Evolutionary conservation across 441 rosid genomes (phyloP).

Genomic region (Aleurites moluccanus): DNA sequence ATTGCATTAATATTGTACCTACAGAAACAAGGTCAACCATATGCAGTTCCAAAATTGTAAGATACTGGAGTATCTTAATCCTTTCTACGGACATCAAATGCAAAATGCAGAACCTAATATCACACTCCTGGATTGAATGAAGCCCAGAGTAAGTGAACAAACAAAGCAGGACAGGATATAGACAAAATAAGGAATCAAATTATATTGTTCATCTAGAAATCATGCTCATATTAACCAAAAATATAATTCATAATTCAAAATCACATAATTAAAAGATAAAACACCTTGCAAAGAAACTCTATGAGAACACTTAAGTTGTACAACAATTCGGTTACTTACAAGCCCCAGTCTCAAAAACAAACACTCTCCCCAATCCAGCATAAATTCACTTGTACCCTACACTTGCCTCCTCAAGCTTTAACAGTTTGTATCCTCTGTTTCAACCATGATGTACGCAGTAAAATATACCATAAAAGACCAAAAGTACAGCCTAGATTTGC

Average conservation of each 20-base stretch:
- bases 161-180: background rate
- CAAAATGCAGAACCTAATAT: background rate
- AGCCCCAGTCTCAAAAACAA: background rate
- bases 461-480: background rate
- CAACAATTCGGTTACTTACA: background rate
- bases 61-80: background rate
- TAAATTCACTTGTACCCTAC: background rate
- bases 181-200: background rate
- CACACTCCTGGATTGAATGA: background rate
- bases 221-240: background rate
- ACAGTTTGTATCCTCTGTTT: background rate
- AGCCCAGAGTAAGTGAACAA: background rate
- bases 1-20: background rate
- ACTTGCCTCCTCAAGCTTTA: background rate
- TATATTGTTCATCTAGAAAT: background rate
- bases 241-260: background rate
- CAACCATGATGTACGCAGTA: background rate
- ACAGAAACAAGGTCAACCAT: background rate
- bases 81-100: background rate
- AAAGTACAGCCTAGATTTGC: conserved; percentile 42
- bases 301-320: background rate
- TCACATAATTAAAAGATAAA: background rate
- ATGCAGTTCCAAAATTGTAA: no score
- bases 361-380: background rate
- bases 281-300: background rate